A percentile compares a stretch with the other conserved stretches of the same genome.
Evolutionary conservation across 805 yeast genomes (phyloP).

Genomic region (Ogataea degrootiae): DNA sequence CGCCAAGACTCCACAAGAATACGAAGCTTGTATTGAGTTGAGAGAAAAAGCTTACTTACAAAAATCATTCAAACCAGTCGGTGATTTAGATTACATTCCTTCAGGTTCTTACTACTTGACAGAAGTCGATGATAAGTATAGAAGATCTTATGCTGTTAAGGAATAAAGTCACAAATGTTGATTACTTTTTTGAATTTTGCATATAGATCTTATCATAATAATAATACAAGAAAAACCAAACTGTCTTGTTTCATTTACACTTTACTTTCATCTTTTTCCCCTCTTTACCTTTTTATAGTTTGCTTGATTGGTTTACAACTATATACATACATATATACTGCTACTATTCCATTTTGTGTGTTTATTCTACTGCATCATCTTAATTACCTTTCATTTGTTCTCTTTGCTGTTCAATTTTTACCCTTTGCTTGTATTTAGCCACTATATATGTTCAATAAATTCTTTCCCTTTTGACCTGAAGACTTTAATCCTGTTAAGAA

Average conservation of each 20-base stretch:
- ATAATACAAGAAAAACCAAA: no score
- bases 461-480: no score
- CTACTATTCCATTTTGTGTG: no score
- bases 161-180: slow-evolving; percentile 31
- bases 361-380: no score
- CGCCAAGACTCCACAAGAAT: slow-evolving; percentile 68
- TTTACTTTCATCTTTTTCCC: background rate
- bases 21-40: slow-evolving; percentile 72
- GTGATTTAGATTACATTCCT: slow-evolving; percentile 66
- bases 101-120: slow-evolving; percentile 80
- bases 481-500: no score
- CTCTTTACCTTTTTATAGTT: background rate
- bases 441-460: no score
- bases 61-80: slow-evolving; percentile 74
- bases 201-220: background rate
- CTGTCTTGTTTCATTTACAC: background rate
- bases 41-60: slow-evolving; percentile 89
- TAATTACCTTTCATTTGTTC: no score
- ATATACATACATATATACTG: no score
- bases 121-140: slow-evolving; percentile 80
- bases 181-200: background rate
- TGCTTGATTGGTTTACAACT: no score
- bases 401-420: no score
- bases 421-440: no score
- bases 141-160: slow-evolving; percentile 74